A percentile compares a stretch with the other conserved stretches of the same genome.
Evolutionary conservation across 352 stramenopile genomes (phyloP).

Genomic region (Globisporangium lucens): DNA sequence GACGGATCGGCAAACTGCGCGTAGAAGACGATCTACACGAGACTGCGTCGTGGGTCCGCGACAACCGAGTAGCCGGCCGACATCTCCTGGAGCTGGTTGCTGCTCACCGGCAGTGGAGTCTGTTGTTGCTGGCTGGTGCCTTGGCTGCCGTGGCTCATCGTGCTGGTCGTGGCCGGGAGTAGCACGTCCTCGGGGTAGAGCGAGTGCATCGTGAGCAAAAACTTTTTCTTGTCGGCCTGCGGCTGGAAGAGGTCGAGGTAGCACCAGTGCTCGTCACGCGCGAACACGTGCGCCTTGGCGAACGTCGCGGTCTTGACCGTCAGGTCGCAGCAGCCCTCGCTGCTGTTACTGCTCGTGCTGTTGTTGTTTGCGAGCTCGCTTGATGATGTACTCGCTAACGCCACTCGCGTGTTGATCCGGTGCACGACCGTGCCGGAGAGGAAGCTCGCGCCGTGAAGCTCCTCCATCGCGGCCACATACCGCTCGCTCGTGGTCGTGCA

Average conservation of each 20-base stretch:
- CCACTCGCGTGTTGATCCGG: slow-evolving; percentile 14
- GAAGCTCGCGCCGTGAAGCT: slow-evolving; percentile 32
- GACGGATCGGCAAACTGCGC: slow-evolving; percentile 4
- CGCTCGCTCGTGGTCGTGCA: slow-evolving; percentile 12
- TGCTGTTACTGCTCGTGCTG: neutral
- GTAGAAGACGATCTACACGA: slow-evolving; percentile 22
- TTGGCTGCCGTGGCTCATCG: slow-evolving; percentile 11
- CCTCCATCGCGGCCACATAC: slow-evolving; percentile 27
- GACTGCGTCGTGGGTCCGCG: slow-evolving; percentile 9
- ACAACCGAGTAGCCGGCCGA: slow-evolving; percentile 23
- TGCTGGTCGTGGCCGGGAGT: slow-evolving; percentile 20
- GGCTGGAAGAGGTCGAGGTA: slow-evolving; percentile 28
- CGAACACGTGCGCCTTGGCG: slow-evolving; percentile 32
- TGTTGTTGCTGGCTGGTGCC: neutral
- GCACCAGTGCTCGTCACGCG: slow-evolving; percentile 49
- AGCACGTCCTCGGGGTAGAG: slow-evolving; percentile 23
- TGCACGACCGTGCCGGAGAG: slow-evolving; percentile 24
- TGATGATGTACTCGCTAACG: neutral
- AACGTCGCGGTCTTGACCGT: slow-evolving; percentile 39
- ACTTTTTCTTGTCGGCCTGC: slow-evolving; percentile 4
- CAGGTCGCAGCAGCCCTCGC: slow-evolving; percentile 34
- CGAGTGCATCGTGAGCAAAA: slow-evolving; percentile 32
- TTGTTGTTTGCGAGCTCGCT: slow-evolving; percentile 5
- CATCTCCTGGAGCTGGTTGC: slow-evolving; percentile 22
- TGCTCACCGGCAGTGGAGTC: slow-evolving; percentile 14